Evolutionary conservation across 208 protist species (phyloP).

Genomic region (Tritrichomonas foetus): DNA sequence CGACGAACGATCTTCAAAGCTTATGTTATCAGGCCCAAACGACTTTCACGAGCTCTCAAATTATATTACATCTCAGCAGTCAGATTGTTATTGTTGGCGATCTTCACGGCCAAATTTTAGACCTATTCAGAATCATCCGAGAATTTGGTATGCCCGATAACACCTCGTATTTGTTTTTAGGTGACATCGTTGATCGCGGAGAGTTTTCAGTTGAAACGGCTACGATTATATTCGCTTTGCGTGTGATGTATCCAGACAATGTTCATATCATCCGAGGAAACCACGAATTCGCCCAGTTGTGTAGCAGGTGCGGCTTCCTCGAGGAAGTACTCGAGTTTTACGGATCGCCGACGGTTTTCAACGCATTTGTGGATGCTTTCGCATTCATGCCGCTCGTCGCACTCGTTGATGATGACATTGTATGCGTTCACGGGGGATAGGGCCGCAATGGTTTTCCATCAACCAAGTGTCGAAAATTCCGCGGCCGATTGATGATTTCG

Average conservation of each 20-base stretch:
- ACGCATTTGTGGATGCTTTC: constrained; percentile 73
- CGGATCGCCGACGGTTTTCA: constrained; percentile 72
- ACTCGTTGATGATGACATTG: constrained; percentile 51
- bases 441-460: background rate
- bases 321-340: constrained; percentile 79
- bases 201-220: constrained; percentile 22
- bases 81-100: background rate
- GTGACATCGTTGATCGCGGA: constrained; percentile 17
- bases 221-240: background rate
- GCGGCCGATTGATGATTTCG: background rate
- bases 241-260: constrained; percentile 61
- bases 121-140: constrained; percentile 78
- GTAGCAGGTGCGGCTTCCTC: constrained; percentile 93
- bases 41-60: background rate
- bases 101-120: constrained; percentile 55
- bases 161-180: background rate
- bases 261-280: constrained; percentile 95
- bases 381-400: constrained; percentile 72
- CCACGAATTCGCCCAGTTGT: constrained; percentile 91
- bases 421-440: constrained; percentile 41
- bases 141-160: constrained; percentile 65
- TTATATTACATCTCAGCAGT: background rate
- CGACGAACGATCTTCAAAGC: no score
- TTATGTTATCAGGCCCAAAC: no score
- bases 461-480: background rate